These are phyloP conservation scores for Kuraishia piskuri DNA, from an alignment of 805 yeast species.

Conservation along the genomic window DNA sequence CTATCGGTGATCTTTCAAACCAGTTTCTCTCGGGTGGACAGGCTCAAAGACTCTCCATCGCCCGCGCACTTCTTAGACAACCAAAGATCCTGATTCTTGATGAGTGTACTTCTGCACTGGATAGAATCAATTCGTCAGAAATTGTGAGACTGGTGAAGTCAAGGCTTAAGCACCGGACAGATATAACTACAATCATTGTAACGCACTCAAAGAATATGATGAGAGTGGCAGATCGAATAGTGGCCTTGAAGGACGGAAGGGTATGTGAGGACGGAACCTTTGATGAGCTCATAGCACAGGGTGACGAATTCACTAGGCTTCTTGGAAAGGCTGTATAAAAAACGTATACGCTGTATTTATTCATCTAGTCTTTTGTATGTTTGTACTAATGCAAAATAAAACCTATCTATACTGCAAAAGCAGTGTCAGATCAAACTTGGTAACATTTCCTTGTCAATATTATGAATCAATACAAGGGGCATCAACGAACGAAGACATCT, in stretches of 20 bases:
- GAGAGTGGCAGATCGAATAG: conserved; percentile 41
- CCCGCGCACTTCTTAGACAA: conserved; percentile 63
- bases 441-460: too few relatives aligned
- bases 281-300: conserved; percentile 4
- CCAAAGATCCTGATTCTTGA: conserved; percentile 70
- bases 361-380: too few relatives aligned
- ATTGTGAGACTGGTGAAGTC: conserved; percentile 41
- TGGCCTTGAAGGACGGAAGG: conserved; percentile 40
- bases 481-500: neutral
- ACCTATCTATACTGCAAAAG: too few relatives aligned
- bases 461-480: too few relatives aligned
- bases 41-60: conserved; percentile 75
- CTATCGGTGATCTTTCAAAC: conserved; percentile 38
- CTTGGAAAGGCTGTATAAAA: neutral
- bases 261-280: conserved; percentile 36
- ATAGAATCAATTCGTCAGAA: conserved; percentile 43
- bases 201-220: conserved; percentile 72
- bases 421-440: too few relatives aligned
- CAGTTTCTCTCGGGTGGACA: conserved; percentile 81
- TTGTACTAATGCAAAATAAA: too few relatives aligned
- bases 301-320: conserved; percentile 7
- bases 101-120: conserved; percentile 87
- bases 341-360: too few relatives aligned
- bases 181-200: conserved; percentile 43
- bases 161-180: conserved; percentile 18